phyloP scores from a whole-genome alignment of 2,329 filamentous ascomycete species.

The Epichloe coenophiala region DNA sequence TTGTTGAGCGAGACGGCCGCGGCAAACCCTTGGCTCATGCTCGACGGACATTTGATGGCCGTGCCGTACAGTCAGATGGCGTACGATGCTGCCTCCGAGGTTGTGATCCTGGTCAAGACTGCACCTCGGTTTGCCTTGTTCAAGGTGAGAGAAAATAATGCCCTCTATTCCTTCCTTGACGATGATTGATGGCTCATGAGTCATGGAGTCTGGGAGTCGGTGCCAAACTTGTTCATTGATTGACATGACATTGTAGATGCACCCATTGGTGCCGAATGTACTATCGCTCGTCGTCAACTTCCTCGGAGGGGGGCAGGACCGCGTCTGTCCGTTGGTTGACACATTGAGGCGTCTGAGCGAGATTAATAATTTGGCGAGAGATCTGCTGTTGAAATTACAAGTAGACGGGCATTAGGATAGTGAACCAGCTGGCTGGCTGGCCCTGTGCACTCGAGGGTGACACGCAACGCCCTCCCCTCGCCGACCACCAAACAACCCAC shows the following conservation, averaged over 20 bases:
- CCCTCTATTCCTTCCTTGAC: neutral
- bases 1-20: neutral
- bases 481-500: too few species aligned
- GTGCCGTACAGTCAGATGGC: neutral
- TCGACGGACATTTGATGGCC: neutral
- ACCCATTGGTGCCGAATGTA: neutral
- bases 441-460: too few species aligned
- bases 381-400: too few species aligned
- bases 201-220: too few species aligned
- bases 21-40: neutral
- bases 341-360: too few species aligned
- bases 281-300: neutral
- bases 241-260: neutral
- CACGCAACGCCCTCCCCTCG: too few species aligned
- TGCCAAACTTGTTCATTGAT: neutral
- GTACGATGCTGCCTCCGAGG: neutral
- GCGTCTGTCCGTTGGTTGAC: too few species aligned
- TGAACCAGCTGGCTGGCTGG: too few species aligned
- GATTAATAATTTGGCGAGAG: too few species aligned
- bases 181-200: too few species aligned
- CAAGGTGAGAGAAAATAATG: neutral
- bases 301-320: too few species aligned
- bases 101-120: neutral
- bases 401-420: too few species aligned
- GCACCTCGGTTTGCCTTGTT: neutral